phyloP scores from a whole-genome alignment of 257 asterid species.

The Leptodermis oblonga region DNA sequence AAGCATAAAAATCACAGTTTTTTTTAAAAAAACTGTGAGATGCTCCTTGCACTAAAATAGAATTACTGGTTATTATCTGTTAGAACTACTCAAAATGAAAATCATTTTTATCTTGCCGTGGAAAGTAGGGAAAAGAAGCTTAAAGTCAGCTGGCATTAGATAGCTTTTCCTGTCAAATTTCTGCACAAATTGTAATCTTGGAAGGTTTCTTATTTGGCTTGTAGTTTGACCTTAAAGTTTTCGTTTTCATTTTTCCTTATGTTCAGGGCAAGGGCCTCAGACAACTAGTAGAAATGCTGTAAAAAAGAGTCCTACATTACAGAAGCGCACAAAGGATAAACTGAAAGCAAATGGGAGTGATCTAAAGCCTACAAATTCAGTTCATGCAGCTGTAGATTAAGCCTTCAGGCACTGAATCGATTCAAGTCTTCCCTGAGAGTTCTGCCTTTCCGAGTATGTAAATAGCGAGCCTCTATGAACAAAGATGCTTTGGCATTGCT shows the following conservation, averaged over 20 bases:
- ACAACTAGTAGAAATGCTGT: slow-evolving; percentile 34
- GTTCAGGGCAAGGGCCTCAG: slow-evolving; percentile 54
- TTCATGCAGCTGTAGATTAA: slow-evolving; percentile 29
- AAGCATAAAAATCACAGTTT: neutral
- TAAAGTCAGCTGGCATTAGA: neutral
- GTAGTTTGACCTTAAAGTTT: slow-evolving; percentile 1
- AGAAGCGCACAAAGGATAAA: slow-evolving; percentile 46
- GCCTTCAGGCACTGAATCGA: slow-evolving; percentile 20
- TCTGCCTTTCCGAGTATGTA: slow-evolving; percentile 34
- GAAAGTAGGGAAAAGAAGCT: neutral
- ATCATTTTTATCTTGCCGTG: neutral
- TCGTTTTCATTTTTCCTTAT: slow-evolving; percentile 17
- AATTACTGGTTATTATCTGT: neutral
- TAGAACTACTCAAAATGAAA: neutral
- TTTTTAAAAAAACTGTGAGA: neutral
- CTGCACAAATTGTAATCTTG: neutral
- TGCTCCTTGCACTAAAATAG: neutral
- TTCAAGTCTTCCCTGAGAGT: slow-evolving; percentile 27
- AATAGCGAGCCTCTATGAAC: slow-evolving; percentile 32
- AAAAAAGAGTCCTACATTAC: slow-evolving; percentile 43
- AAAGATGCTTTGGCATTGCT: slow-evolving; percentile 28
- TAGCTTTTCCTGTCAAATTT: neutral
- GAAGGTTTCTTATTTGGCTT: neutral
- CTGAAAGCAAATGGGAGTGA: slow-evolving; percentile 33
- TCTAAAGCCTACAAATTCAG: slow-evolving; percentile 32